These are phyloP conservation scores for Cryphonectria radicalis DNA, from an alignment of 2,329 filamentous ascomycete species.

Conservation along the genomic window DNA sequence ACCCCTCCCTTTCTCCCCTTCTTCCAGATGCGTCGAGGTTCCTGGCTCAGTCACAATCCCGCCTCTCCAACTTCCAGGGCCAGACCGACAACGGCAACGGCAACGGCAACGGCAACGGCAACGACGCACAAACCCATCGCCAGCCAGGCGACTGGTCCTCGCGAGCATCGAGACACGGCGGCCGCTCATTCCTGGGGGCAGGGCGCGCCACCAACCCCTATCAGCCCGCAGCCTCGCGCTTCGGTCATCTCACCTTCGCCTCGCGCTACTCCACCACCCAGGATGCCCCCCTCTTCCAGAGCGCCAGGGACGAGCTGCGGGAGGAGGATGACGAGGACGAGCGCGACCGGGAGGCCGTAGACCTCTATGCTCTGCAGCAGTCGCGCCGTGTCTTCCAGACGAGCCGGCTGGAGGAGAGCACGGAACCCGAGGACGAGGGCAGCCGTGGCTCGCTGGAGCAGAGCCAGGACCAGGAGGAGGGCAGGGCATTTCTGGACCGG, in stretches of 20 bases:
- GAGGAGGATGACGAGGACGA: conserved; percentile 94
- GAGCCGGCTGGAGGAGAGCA: conserved; percentile 82
- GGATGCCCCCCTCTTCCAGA: conserved; percentile 93
- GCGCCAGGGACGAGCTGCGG: conserved; percentile 84
- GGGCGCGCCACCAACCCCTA: conserved; percentile 70
- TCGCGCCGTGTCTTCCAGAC: conserved; percentile 88
- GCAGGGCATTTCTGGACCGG: conserved; percentile 50
- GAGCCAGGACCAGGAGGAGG: conserved; percentile 53
- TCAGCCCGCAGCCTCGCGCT: conserved; percentile 70
- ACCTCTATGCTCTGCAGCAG: conserved; percentile 87
- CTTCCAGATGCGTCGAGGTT: conserved; percentile 89
- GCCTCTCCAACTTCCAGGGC: conserved; percentile 70
- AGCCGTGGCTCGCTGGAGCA: conserved; percentile 60
- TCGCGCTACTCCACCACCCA: conserved; percentile 73
- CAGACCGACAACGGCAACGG: conserved; percentile 56
- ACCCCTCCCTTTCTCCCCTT: conserved; percentile 20
- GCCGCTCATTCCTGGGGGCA: conserved; percentile 51
- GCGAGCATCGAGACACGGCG: conserved; percentile 37
- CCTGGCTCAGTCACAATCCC: conserved; percentile 93
- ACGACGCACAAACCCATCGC: conserved; percentile 42
- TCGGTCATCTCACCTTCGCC: conserved; percentile 74
- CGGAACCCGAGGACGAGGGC: conserved; percentile 77
- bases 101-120: conserved; percentile 29
- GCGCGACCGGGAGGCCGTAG: conserved; percentile 87
- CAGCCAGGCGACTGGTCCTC: conserved; percentile 43